Percentiles rank a stretch among this genome's conserved stretches.
Conservation (phyloP, 148 eudicot genomes). For the Spergularia bocconei region DNA sequence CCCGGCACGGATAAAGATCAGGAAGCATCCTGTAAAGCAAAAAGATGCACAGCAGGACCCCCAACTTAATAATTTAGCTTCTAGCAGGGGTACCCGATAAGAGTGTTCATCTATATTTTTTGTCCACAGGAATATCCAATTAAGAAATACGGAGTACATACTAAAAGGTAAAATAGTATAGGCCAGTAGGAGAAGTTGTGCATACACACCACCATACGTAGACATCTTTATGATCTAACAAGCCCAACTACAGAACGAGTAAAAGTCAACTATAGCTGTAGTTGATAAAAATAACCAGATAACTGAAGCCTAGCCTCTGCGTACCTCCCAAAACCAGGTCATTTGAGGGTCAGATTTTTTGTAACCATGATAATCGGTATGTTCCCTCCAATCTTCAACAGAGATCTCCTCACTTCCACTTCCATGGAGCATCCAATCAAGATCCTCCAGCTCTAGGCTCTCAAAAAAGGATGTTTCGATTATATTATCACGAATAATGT, state of each 20-base stretch:
- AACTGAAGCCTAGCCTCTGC: constrained; percentile 12
- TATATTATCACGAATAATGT: constrained; percentile 41
- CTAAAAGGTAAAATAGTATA: not conserved
- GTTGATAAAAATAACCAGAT: not conserved
- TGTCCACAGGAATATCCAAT: not conserved
- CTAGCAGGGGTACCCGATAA: not conserved
- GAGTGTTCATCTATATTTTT: not conserved
- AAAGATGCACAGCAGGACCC: no score
- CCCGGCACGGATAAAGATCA: not conserved
- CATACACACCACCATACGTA: not conserved
- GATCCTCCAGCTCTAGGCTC: constrained; percentile 73
- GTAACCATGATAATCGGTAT: constrained; percentile 79
- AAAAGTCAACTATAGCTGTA: no score
- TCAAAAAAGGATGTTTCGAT: constrained; percentile 45
- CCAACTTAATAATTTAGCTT: no score
- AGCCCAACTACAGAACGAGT: no score
- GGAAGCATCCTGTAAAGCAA: no score
- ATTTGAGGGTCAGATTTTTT: constrained; percentile 70
- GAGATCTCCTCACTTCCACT: constrained; percentile 58
- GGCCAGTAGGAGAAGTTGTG: not conserved
- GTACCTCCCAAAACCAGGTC: constrained; percentile 96
- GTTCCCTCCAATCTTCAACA: constrained; percentile 87
- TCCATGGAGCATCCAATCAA: constrained; percentile 80
- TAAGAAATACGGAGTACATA: not conserved
- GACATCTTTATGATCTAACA: no score